Conservation (phyloP, 148 eudicot species). For the Spergularia bocconei region DNA sequence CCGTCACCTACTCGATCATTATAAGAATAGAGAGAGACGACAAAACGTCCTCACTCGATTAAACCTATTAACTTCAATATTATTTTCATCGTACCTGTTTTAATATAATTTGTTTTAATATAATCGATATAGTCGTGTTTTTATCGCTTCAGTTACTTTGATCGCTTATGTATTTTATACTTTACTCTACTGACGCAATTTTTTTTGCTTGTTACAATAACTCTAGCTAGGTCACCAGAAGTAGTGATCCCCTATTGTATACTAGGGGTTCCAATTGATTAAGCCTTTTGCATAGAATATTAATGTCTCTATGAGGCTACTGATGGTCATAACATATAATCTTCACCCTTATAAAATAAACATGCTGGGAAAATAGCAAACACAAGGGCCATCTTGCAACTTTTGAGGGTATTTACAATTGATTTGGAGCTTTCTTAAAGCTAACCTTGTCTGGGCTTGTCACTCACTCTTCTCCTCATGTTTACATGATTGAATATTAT, state of each 20-base stretch:
- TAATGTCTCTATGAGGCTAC: constrained; percentile 13
- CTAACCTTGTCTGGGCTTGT: constrained; percentile 17
- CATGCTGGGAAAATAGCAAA: constrained; percentile 9
- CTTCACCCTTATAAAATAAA: not conserved
- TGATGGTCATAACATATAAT: not conserved
- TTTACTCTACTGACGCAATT: no score
- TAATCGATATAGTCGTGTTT: no score
- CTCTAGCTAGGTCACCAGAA: no score
- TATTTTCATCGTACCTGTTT: no score
- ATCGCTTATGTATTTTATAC: no score
- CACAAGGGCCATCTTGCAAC: constrained; percentile 11
- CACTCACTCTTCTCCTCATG: constrained; percentile 22
- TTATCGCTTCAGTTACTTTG: no score
- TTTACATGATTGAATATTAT: constrained; percentile 17
- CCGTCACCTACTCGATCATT: no score
- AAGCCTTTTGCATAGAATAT: not conserved
- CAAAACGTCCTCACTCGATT: no score
- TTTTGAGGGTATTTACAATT: not conserved
- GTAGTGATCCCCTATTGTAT: not conserved
- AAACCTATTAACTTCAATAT: no score
- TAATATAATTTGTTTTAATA: no score
- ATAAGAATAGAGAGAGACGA: no score
- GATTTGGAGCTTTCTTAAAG: constrained; percentile 24
- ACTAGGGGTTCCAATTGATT: constrained; percentile 13
- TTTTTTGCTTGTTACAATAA: no score